A percentile compares a stretch with the other conserved stretches of the same genome.
Conservation (phyloP, 257 asterid species). For the Jaltomata sinuosa region DNA sequence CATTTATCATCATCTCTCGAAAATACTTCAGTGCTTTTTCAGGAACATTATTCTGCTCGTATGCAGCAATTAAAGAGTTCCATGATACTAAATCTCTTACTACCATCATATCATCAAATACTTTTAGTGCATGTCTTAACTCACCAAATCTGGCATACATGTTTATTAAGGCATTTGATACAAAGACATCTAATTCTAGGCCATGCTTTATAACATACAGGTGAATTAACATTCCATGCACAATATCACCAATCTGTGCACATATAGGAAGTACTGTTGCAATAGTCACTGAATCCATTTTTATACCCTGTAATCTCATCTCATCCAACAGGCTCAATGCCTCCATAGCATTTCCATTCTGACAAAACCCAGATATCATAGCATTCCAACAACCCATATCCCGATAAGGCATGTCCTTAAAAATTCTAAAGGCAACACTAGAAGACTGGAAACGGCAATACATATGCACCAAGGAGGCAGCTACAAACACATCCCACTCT, state of each 20-base stretch:
- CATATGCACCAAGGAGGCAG: slow-evolving; percentile 83
- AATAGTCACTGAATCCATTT: slow-evolving; percentile 61
- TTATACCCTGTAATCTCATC: slow-evolving; percentile 53
- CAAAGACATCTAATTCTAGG: slow-evolving; percentile 48
- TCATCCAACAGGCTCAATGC: slow-evolving; percentile 46
- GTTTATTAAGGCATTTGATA: slow-evolving; percentile 75
- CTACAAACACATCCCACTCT: slow-evolving; percentile 76
- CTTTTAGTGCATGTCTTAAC: slow-evolving; percentile 34
- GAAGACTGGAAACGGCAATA: slow-evolving; percentile 61
- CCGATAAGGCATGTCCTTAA: slow-evolving; percentile 65
- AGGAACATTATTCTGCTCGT: slow-evolving; percentile 65
- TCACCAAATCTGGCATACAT: slow-evolving; percentile 74
- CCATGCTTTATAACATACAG: slow-evolving; percentile 55
- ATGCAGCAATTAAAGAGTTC: slow-evolving; percentile 76
- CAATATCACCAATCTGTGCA: slow-evolving; percentile 42
- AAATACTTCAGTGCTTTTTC: slow-evolving; percentile 34
- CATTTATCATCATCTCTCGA: slow-evolving; percentile 38
- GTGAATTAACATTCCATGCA: slow-evolving; percentile 50
- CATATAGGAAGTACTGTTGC: slow-evolving; percentile 65
- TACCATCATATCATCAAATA: slow-evolving; percentile 42
- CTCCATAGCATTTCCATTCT: slow-evolving; percentile 44
- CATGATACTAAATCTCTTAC: slow-evolving; percentile 58
- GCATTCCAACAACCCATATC: slow-evolving; percentile 94
- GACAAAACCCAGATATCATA: slow-evolving; percentile 77
- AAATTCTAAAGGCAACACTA: slow-evolving; percentile 39